Base-by-base conservation (phyloP, 2,329 filamentous ascomycete species). In the Colletotrichum liriopes region DNA sequence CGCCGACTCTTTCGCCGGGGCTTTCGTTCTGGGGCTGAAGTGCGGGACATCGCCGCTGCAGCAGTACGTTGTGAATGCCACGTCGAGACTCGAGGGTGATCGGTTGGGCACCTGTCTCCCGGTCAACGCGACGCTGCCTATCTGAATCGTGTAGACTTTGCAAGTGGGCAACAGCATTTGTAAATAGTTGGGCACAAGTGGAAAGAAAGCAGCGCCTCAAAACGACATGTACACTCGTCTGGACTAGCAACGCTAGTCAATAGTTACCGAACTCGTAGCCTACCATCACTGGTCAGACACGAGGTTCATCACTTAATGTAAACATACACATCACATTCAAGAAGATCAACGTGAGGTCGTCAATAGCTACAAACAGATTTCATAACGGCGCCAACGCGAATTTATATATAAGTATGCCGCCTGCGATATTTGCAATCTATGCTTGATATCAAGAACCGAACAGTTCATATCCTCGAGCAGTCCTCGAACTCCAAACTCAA, bases 1-100 rank as follows among this genome's bases (percentile, higher is more conserved):
- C 23, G 90, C 91, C 0, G 82, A 88, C 72, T 80, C 86, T 2
- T 87, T 89, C 65, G 85, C 89, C 0, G 82, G 87, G 74, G 86
- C 88, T 2, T 92, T 92, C 75, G 88, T 83, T 0, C 77, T 90
- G 18, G 64, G 68, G 0, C 35, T 71, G 12, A 71, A 71, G 56
- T 71, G 68, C 2, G 68, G 68, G 4, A 67, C 56, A 3, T 62
- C 68, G 43, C 56, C 51, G 47, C 43, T 71, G 26, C 68, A 71
- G 64, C 39, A 58, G 41, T 71, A 71, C 11, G 43, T 71, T 7
- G 68, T 71, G 9, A 71, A 71, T n/a, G 68, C 68, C 4, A 71
- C 68, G 23, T 71, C 68, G 5, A 54, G 68, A 3, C 60, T 71
- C 8, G 64, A 63, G 52, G 68, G 68, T 0, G 9, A 26, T 1